Percentiles rank a stretch among this genome's conserved stretches.
Evolutionary conservation across 2,329 filamentous ascomycete species (phyloP).

Genomic region (Ustilaginoidea virens): DNA sequence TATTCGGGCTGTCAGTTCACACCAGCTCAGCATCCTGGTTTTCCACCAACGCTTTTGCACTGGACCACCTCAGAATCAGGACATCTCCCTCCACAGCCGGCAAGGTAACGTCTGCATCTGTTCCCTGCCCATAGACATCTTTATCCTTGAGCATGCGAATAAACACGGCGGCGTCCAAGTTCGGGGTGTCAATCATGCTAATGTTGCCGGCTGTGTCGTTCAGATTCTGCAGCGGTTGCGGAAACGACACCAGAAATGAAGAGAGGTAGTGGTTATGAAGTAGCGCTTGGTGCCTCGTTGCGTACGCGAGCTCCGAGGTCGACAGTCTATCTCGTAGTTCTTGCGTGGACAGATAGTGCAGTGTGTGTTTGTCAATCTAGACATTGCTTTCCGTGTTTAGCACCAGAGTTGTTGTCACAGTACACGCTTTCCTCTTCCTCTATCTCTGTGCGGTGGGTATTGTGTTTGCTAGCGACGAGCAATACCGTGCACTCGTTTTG

Average conservation of each 20-base stretch:
- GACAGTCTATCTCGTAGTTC: conserved; percentile 50
- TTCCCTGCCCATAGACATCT: conserved; percentile 43
- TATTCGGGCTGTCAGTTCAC: conserved; percentile 16
- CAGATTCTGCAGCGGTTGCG: conserved; percentile 60
- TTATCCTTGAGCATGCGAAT: conserved; percentile 52
- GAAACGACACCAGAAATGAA: conserved; percentile 75
- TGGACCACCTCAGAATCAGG: conserved; percentile 57
- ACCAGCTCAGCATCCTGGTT: conserved; percentile 42
- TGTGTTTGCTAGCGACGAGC: too few relatives aligned
- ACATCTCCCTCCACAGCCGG: conserved; percentile 47
- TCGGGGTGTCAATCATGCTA: conserved; percentile 83
- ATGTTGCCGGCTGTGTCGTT: conserved; percentile 84
- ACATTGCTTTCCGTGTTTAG: background rate
- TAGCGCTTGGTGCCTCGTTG: conserved; percentile 70
- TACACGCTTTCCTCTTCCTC: too few relatives aligned
- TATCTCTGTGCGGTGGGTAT: too few relatives aligned
- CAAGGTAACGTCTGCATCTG: conserved; percentile 45
- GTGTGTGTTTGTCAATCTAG: conserved; percentile 61
- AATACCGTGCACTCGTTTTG: too few relatives aligned
- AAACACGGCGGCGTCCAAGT: conserved; percentile 73
- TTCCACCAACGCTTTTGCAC: conserved; percentile 47
- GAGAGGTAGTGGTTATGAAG: conserved; percentile 72
- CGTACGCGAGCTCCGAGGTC: conserved; percentile 62
- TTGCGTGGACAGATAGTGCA: conserved; percentile 52
- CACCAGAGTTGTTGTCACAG: conserved; percentile 1